Conservation (phyloP, 2,329 filamentous ascomycete species). For the Aureobasidium zeae region DNA sequence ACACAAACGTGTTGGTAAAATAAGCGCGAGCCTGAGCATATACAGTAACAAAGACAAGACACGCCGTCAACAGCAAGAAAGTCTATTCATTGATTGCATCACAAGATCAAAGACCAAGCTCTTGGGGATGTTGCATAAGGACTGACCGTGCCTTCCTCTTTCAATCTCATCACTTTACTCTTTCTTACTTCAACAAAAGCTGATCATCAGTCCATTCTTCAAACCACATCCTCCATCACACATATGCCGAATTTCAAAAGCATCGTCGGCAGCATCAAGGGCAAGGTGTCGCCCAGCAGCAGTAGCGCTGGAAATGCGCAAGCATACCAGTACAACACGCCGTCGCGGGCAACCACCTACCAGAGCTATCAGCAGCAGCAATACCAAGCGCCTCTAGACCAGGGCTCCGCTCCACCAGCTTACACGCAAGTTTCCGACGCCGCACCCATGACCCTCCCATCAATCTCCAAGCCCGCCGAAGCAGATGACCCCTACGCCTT, state of each 20-base stretch:
- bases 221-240: not conserved
- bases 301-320: not conserved
- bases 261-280: slow-evolving; percentile 10
- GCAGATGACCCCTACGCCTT: slow-evolving; percentile 66
- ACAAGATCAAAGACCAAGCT: not conserved
- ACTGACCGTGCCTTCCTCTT: not conserved
- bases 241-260: slow-evolving; percentile 6
- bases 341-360: slow-evolving; percentile 2
- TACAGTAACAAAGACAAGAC: too few species aligned
- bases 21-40: too few species aligned
- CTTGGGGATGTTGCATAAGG: not conserved
- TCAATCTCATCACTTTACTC: not conserved
- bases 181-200: too few species aligned
- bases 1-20: too few species aligned
- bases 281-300: slow-evolving; percentile 10
- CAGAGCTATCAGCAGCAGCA: not conserved
- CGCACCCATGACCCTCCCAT: slow-evolving; percentile 24
- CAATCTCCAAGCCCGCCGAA: slow-evolving; percentile 17
- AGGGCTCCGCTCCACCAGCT: slow-evolving; percentile 24
- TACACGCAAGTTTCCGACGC: slow-evolving; percentile 38
- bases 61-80: too few species aligned
- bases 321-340: slow-evolving; percentile 7
- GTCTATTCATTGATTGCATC: too few species aligned
- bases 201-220: not conserved
- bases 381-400: not conserved